Evolutionary conservation across 2,329 filamentous ascomycete genomes (phyloP), one percentile per base, ranked within the genome.

Genomic region (Aspergillus piperis): DNA sequence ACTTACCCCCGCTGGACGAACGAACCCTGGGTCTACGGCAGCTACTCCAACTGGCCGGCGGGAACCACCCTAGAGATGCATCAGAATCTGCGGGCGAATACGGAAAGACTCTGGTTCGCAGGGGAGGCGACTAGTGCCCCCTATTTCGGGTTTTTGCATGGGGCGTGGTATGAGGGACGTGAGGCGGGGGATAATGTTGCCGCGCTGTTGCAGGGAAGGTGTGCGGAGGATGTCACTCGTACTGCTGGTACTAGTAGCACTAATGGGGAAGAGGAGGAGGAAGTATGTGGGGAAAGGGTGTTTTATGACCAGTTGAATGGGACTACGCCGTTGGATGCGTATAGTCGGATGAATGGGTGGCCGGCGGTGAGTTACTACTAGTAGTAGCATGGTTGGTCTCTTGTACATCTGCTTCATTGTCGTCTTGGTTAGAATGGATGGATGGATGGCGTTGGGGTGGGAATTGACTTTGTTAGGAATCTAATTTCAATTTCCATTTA

Each of bases 21-120:
- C 3, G 74, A 73, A 36, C 80, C 80, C 2, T 83, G 82, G 81
- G 67, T 80, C 0, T 85, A 82, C 57, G 88, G 88, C 3, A 86
- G 83, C 21, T 90, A 88, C 73, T 87, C 84, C 39, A 89, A 89
- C 70, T 90, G 87, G 88, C 88, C 88, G 0, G 75, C 82, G 0
- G 84, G 84, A 0, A 85, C 86, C 47, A 87, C 84, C 0, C 76
- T 90, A 0, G 84, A 89, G 67, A 84, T 81, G 76, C 88, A 90
- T 64, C 84, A 90, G 69, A 90, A 90, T 64, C 77, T 90, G 10
- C 82, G 88, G 1, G 85, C 87, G n/a, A 89, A 88, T 61, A 73
- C 87, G 0, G 81, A 81, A 8, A 74, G 85, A 0, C 70, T 90
- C 3, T 89, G 82, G 77, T 90, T 88, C 62, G 86, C 88, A 0